phyloP scores from a whole-genome alignment of 495 filamentous ascomycete genomes.

The Viridothelium virens region DNA sequence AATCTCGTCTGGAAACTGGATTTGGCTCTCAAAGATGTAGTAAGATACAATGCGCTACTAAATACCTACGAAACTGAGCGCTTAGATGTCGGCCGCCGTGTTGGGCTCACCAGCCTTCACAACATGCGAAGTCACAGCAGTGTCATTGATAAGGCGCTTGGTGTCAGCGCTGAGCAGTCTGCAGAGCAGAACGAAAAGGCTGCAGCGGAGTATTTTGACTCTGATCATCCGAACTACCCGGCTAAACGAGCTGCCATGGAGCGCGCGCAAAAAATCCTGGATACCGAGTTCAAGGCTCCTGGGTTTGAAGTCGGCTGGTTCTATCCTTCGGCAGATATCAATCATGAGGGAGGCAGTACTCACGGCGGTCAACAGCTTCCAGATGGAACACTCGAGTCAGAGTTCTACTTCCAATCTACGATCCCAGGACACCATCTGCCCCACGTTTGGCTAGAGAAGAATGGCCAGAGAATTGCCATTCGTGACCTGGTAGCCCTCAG shows the following conservation, averaged over 20 bases:
- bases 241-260: conserved; percentile 11
- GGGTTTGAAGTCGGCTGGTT: conserved; percentile 18
- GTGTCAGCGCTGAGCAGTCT: conserved; percentile 7
- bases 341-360: conserved; percentile 9
- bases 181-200: conserved; percentile 11
- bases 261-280: conserved; percentile 7
- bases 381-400: conserved; percentile 1
- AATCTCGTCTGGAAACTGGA: conserved; percentile 20
- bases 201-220: conserved; percentile 12
- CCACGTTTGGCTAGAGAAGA: conserved; percentile 14
- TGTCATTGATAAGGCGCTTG: conserved; percentile 16
- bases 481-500: conserved; percentile 4
- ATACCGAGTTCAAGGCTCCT: conserved; percentile 16
- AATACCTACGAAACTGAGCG: conserved; percentile 17
- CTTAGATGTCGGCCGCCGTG: conserved; percentile 12
- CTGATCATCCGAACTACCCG: background rate
- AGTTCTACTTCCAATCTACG: conserved; percentile 14
- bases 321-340: conserved; percentile 15
- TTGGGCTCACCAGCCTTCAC: conserved; percentile 14
- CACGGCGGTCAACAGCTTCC: conserved; percentile 9
- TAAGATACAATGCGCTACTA: conserved; percentile 11
- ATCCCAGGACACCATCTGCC: conserved; percentile 17
- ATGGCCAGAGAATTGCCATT: conserved; percentile 8
- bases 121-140: conserved; percentile 13
- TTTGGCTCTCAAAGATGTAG: conserved; percentile 12